phyloP scores from a whole-genome alignment of 116 monocot genomes.

The Phalaenopsis hybrid region DNA sequence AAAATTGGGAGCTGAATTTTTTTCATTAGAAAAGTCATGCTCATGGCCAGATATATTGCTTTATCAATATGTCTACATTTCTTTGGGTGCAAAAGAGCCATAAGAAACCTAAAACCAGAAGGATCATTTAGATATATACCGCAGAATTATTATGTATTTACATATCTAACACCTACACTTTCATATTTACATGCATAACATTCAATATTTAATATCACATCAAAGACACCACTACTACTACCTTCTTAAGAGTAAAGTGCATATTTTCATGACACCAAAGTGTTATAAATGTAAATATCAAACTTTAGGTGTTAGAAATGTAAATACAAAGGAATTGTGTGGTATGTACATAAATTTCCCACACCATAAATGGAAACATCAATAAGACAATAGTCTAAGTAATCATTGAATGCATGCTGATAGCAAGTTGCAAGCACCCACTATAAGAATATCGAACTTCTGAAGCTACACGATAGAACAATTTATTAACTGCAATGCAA shows the following conservation, averaged over 20 bases:
- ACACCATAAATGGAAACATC: background rate
- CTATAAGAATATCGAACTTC: background rate
- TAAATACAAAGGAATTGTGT: no score
- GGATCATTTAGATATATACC: no score
- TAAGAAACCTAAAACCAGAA: background rate
- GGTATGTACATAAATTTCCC: no score
- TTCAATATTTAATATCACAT: no score
- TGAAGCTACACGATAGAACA: background rate
- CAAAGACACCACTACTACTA: no score
- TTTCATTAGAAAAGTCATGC: conserved; percentile 5
- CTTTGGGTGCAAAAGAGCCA: background rate
- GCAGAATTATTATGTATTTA: no score
- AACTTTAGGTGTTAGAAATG: no score
- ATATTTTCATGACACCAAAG: no score
- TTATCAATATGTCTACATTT: background rate
- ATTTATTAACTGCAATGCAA: background rate
- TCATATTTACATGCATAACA: no score
- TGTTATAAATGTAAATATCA: no score
- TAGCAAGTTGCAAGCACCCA: background rate
- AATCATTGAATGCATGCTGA: background rate
- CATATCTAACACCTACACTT: no score
- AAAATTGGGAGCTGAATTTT: background rate
- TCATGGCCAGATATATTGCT: background rate
- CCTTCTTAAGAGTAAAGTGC: no score
- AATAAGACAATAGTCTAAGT: background rate